phyloP scores from a whole-genome alignment of 495 filamentous ascomycete species.

The Lasiosphaeria miniovina region DNA sequence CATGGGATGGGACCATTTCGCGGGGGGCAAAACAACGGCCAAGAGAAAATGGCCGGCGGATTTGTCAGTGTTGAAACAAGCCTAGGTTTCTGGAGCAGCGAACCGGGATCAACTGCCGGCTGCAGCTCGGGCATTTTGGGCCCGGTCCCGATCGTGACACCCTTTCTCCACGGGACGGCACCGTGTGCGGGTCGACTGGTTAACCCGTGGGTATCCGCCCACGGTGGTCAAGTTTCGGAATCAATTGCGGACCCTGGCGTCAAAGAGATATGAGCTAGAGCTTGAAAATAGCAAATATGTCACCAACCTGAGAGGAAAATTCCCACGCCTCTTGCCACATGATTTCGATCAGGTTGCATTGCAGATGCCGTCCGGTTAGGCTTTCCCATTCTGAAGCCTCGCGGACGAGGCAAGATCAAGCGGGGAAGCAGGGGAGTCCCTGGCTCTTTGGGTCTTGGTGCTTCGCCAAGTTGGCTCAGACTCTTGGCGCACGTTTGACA shows the following conservation, averaged over 20 bases:
- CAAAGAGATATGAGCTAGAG: too few relatives aligned
- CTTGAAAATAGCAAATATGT: neutral
- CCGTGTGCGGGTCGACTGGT: too few relatives aligned
- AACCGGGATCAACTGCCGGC: neutral
- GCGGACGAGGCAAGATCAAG: neutral
- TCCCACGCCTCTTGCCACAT: neutral
- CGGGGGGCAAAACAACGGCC: neutral
- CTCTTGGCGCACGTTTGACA: conserved; percentile 3
- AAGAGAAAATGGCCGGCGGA: conserved; percentile 6
- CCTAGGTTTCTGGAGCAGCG: conserved; percentile 14
- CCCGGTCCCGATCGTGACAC: neutral
- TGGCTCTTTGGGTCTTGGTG: neutral
- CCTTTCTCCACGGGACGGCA: too few relatives aligned
- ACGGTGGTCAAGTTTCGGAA: too few relatives aligned
- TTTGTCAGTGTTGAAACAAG: conserved; percentile 24
- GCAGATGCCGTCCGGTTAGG: neutral
- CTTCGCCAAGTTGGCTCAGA: neutral
- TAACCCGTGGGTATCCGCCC: too few relatives aligned
- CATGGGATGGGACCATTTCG: neutral
- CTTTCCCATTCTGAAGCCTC: neutral
- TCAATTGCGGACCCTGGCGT: too few relatives aligned
- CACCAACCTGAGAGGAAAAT: neutral
- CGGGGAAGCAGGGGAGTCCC: neutral
- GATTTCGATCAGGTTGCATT: neutral
- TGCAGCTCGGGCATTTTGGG: neutral